Evolutionary conservation across 768 basidiomycete genomes (phyloP).

Genomic region (Hygrophorus russula): DNA sequence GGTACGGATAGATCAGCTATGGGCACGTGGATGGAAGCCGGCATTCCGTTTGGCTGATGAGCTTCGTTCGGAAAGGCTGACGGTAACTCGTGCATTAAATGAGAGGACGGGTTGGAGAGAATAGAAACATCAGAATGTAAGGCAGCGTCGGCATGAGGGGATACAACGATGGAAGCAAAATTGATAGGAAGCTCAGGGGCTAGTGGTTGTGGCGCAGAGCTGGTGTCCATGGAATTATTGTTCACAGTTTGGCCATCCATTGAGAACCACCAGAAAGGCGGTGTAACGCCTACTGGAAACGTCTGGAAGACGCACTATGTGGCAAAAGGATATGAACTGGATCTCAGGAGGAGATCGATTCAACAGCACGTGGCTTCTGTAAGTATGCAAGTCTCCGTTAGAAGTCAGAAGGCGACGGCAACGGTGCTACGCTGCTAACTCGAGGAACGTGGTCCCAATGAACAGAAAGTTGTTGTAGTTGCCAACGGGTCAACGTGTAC

Average conservation of each 20-base stretch:
- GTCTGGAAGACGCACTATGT: background rate
- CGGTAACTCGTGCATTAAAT: conserved; percentile 19
- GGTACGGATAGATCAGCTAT: conserved; percentile 25
- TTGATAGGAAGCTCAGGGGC: conserved; percentile 16
- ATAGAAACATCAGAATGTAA: conserved; percentile 7
- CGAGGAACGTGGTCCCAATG: no score
- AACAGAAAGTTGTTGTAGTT: no score
- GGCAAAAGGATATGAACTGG: no score
- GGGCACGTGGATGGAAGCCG: conserved; percentile 26
- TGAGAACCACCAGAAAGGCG: conserved; percentile 9
- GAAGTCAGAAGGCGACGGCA: no score
- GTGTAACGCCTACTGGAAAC: background rate
- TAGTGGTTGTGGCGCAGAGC: conserved; percentile 17
- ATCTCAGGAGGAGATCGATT: no score
- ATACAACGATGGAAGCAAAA: conserved; percentile 13
- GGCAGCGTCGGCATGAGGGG: conserved; percentile 11
- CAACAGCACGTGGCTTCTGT: no score
- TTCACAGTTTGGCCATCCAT: conserved; percentile 21
- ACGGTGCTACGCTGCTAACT: no score
- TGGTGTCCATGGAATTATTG: conserved; percentile 22
- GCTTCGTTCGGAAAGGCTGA: conserved; percentile 23
- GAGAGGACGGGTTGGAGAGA: conserved; percentile 9
- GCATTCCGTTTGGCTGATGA: conserved; percentile 14
- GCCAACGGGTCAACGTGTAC: no score
- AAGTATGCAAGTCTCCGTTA: no score